Evolutionary conservation across 352 stramenopile species (phyloP).

Genomic region (Pythium guiyangense): DNA sequence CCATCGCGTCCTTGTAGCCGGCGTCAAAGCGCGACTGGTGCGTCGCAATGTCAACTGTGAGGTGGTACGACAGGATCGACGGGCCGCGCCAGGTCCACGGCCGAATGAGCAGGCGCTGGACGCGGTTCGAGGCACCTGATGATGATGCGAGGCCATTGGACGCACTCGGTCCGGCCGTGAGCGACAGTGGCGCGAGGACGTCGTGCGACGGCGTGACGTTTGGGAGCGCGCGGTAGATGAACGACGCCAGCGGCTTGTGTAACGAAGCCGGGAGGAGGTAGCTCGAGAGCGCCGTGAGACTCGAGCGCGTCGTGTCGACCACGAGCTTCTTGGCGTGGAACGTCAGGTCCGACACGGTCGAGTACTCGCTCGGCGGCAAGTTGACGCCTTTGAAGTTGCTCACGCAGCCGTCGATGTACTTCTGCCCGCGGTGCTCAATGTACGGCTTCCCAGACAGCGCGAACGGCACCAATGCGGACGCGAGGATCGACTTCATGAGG

Average conservation of each 20-base stretch:
- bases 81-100: constrained; percentile 63
- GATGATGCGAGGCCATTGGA: neutral
- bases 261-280: constrained; percentile 34
- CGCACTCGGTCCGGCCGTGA: constrained; percentile 3
- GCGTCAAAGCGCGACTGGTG: constrained; percentile 56
- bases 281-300: constrained; percentile 28
- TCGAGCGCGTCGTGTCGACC: constrained; percentile 33
- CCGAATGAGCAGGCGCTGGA: constrained; percentile 44
- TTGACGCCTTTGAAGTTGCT: constrained; percentile 72
- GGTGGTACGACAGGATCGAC: constrained; percentile 43
- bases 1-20: constrained; percentile 55
- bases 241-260: constrained; percentile 40
- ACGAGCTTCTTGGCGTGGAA: constrained; percentile 46
- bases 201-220: constrained; percentile 46
- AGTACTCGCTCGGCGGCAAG: constrained; percentile 40
- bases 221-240: constrained; percentile 38
- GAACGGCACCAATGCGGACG: constrained; percentile 63
- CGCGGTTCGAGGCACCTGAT: neutral
- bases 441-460: constrained; percentile 56
- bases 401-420: constrained; percentile 68
- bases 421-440: constrained; percentile 52
- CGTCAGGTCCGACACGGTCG: constrained; percentile 46
- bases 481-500: constrained; percentile 56
- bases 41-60: constrained; percentile 43
- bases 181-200: constrained; percentile 30